Conservation (phyloP, 345 rosid species). For the Citrus australasica region DNA sequence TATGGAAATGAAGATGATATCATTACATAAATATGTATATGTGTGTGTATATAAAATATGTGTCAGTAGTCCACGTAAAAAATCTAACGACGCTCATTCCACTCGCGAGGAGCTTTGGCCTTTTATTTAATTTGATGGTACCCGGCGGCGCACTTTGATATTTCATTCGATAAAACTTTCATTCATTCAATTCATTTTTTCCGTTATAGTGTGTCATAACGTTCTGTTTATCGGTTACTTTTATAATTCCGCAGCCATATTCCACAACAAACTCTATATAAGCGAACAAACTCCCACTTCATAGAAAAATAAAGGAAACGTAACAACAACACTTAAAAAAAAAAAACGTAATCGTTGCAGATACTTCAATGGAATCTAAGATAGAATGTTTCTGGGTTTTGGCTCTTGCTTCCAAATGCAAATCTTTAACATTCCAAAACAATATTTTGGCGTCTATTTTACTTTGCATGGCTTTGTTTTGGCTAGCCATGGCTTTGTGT, state of each 20-base stretch:
- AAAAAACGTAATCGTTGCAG: background rate
- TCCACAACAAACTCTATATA: background rate
- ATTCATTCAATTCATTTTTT: background rate
- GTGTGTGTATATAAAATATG: no score
- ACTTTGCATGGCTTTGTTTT: conserved; percentile 24
- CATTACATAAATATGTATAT: no score
- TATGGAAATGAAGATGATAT: accelerated
- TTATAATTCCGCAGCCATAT: background rate
- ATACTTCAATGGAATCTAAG: conserved; percentile 31
- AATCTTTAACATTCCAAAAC: conserved; percentile 19
- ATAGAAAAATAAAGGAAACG: conserved; percentile 28
- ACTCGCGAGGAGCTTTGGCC: background rate
- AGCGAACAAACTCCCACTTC: conserved; percentile 18
- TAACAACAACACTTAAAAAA: background rate
- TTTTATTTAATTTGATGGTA: conserved; percentile 2
- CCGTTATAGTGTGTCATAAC: conserved; percentile 11
- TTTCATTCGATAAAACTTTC: background rate
- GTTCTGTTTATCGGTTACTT: background rate
- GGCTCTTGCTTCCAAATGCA: conserved; percentile 33
- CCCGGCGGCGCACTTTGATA: conserved; percentile 23
- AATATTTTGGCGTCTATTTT: conserved; percentile 16
- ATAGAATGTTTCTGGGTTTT: conserved; percentile 34
- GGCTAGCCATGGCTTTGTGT: conserved; percentile 25
- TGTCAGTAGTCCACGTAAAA: no score
- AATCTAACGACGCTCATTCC: no score